A percentile compares a stretch with the other conserved stretches of the same genome.
Conservation (phyloP, 495 filamentous ascomycete genomes). For the Aspergillus campestris region DNA sequence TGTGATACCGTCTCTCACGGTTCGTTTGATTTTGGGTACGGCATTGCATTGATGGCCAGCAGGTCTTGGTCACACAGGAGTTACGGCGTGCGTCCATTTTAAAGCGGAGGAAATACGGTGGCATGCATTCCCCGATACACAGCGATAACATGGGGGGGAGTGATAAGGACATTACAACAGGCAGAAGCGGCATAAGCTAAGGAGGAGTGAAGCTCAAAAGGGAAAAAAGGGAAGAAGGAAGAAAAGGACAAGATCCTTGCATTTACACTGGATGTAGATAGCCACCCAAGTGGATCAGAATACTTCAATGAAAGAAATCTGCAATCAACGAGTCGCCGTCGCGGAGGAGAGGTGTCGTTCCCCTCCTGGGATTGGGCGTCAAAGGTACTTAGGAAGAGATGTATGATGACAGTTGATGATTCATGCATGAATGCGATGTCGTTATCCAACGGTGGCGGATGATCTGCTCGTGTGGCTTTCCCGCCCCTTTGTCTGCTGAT, state of each 20-base stretch:
- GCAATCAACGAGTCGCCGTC: too few relatives aligned
- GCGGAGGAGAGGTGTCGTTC: too few relatives aligned
- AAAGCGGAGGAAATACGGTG: constrained; percentile 5
- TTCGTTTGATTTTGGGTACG: background rate
- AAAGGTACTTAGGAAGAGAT: too few relatives aligned
- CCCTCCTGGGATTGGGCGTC: too few relatives aligned
- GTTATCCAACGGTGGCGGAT: too few relatives aligned
- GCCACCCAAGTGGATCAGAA: constrained; percentile 6
- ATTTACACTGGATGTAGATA: constrained; percentile 8
- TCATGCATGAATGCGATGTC: too few relatives aligned
- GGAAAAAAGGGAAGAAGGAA: constrained; percentile 1
- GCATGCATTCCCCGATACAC: background rate
- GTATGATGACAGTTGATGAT: too few relatives aligned
- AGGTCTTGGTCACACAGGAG: constrained; percentile 14
- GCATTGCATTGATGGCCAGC: constrained; percentile 19
- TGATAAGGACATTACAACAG: too few relatives aligned
- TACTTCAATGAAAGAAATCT: constrained; percentile 1
- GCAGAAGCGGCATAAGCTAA: background rate
- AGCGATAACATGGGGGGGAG: too few relatives aligned
- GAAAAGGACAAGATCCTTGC: constrained; percentile 8
- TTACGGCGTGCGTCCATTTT: constrained; percentile 3
- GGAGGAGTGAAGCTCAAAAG: background rate
- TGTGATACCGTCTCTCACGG: constrained; percentile 2
- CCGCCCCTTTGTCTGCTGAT: too few relatives aligned
- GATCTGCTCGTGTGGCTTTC: too few relatives aligned